phyloP scores from a whole-genome alignment of 2,329 filamentous ascomycete genomes.

The Colletotrichum graminicola region DNA sequence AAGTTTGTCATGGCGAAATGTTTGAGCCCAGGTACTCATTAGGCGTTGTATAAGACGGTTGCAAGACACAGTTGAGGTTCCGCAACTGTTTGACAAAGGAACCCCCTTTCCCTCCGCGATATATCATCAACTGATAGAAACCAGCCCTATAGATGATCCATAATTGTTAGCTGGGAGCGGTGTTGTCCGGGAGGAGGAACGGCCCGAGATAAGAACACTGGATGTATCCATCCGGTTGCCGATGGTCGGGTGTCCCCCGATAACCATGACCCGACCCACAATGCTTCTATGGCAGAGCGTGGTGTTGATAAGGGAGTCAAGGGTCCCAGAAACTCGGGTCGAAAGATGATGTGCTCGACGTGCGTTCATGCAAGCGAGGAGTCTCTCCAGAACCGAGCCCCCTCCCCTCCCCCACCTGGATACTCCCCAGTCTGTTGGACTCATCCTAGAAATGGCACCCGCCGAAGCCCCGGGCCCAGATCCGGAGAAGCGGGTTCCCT shows the following conservation, averaged over 20 bases:
- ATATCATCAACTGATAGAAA: background rate
- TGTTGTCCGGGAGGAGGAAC: background rate
- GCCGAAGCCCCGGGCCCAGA: slow-evolving; percentile 21
- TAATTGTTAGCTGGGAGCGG: background rate
- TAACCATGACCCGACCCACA: slow-evolving; percentile 27
- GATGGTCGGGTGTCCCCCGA: slow-evolving; percentile 35
- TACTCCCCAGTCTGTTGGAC: background rate
- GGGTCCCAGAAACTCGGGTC: background rate
- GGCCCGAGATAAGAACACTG: slow-evolving; percentile 34
- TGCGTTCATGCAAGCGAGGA: background rate
- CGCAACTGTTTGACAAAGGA: background rate
- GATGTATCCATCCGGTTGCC: slow-evolving; percentile 20
- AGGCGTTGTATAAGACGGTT: background rate
- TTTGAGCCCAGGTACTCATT: background rate
- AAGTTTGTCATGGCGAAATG: background rate
- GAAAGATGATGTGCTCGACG: background rate
- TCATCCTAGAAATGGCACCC: slow-evolving; percentile 10
- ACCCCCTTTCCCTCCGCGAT: background rate
- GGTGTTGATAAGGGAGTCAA: slow-evolving; percentile 24
- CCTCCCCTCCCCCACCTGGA: background rate
- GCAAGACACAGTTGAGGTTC: background rate
- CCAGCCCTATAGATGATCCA: too few species aligned
- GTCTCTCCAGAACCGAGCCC: background rate
- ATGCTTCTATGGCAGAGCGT: background rate
- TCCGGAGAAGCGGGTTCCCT: slow-evolving; percentile 35